Base-by-base conservation (phyloP, 139 green algal genomes). In the Coelastrella sp. region DNA sequence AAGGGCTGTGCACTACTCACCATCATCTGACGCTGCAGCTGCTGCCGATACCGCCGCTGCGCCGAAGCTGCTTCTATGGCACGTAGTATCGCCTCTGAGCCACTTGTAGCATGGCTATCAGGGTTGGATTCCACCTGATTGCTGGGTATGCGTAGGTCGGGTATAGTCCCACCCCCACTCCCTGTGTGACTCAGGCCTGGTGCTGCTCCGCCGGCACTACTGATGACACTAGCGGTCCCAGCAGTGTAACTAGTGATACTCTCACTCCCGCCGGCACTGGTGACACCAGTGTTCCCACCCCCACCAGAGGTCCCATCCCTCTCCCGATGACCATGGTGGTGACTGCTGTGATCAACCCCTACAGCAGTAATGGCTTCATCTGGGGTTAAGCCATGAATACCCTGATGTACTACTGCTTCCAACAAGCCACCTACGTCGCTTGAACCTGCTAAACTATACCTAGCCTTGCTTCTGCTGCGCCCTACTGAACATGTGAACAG, bases 401-500 rank as follows among this genome's bases (percentile, higher is more conserved):
- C 57, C 35, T 84, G 59, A 19, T 17, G 6, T 8, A 91, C 86
- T 34, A 95, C 59, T 30, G 87, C 32, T 66, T 91, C 84, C 37
- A 95, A 87, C 75, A 95, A 81, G 9, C 50, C 45, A 2, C 85
- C 89, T 30, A 95, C 86, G 43, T 95, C 92, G 27, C 77, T 91
- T 15, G 78, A 89, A 4, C 86, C 88, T 35, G 69, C 75, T 48
- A 95, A 83, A 37, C 81, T 91, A 71, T 77, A 92, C 48, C 90
- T 89, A 9, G 92, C 92, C 64, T 90, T 88, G 9, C 88, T 93
- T 9, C 88, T 81, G 32, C 87, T 90, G 38, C 94, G 89, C 0
- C 94, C 94, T 2, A 98, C 95, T 4, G 96, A 96, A 86, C 94
- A 97, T 0, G 96, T 98, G 90, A 94, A 98, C 21, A 98, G 78